Base-by-base conservation (phyloP, 164 flowering plant species). In the Stephania yunnanensis region DNA sequence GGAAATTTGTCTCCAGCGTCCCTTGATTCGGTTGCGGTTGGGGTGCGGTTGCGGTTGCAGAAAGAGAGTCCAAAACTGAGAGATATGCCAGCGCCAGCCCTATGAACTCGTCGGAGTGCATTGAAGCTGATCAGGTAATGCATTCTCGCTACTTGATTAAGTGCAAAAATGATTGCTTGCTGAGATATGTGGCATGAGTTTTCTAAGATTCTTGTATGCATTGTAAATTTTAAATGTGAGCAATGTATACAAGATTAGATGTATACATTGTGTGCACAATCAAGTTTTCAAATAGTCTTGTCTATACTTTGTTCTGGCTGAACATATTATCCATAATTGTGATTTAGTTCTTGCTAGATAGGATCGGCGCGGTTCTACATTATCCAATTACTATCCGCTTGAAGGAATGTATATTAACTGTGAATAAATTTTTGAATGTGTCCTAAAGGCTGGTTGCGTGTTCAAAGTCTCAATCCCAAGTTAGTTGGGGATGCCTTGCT, bases 1-100 rank as follows among this genome's bases (percentile, higher is more conserved):
- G 95, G 88, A 77, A 87, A 84, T 85, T 80, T 91, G 76, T 91
- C 94, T 7, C 94, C 94, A 1, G 85, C 87, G 72, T 91, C 97
- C 74, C 87, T 91, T 78, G 91, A 88, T 86, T 91, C 97, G 75
- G 89, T 84, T 80, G 86, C 86, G 19, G 87, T 86, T 74, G 79
- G 89, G 10, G 89, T 85, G 79, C 89, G 10, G 89, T 85, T 80
- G 86, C 86, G 17, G 87, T 86, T 74, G 79, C 89, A 9, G 92
- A 87, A 71, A 87, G 87, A 74, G 90, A 90, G 73, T 12, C 86
- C 6, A 88, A 87, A 79, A 83, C 71, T 79, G 92, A 85, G 70
- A 89, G 85, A 74, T 90, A 77, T 81, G 71, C 89, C 45, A 84
- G 81, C 79, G 69, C 73, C 11, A 87, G 89, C 76, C 89, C 89